Percentiles rank a stretch among this genome's conserved stretches.
These are phyloP conservation scores for Neurospora sp. DNA, from an alignment of 495 filamentous ascomycete species.

Conservation along the genomic window DNA sequence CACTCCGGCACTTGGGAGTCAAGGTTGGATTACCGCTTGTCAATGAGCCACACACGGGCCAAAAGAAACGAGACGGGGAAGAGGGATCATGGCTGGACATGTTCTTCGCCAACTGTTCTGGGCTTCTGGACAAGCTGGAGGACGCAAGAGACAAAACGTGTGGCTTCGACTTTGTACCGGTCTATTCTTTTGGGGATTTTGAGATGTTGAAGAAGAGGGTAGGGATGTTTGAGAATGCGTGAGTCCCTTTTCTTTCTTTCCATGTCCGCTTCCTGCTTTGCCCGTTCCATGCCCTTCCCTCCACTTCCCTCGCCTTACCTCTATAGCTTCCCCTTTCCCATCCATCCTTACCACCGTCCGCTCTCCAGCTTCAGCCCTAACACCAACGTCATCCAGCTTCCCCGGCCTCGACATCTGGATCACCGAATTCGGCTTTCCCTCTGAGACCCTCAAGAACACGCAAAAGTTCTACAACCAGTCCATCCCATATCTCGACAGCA, in stretches of 20 bases:
- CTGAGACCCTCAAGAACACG: conserved; percentile 32
- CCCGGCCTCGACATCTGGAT: conserved; percentile 46
- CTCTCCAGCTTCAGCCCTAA: background rate
- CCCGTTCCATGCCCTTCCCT: too few relatives aligned
- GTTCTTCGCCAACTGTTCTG: conserved; percentile 39
- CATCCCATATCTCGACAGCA: conserved; percentile 40
- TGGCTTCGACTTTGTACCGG: conserved; percentile 50
- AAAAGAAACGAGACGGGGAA: background rate
- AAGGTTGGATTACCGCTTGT: conserved; percentile 42
- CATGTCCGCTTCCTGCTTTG: too few relatives aligned
- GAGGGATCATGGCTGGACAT: conserved; percentile 38
- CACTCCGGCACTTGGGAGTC: conserved; percentile 38
- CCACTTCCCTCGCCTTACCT: too few relatives aligned
- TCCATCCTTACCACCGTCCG: background rate
- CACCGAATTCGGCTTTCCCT: conserved; percentile 43
- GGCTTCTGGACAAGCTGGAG: conserved; percentile 7
- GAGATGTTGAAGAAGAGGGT: conserved; percentile 37
- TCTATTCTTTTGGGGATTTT: conserved; percentile 59
- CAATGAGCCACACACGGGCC: conserved; percentile 29
- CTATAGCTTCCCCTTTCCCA: too few relatives aligned
- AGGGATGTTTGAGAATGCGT: conserved; percentile 18
- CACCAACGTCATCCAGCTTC: conserved; percentile 16
- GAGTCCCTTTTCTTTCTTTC: conserved; percentile 1
- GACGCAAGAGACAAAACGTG: conserved; percentile 24
- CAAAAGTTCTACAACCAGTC: conserved; percentile 48